Percentiles rank a stretch among this genome's conserved stretches.
phyloP scores from a whole-genome alignment of 305 asterid species.

The Fraxinus velutina region DNA sequence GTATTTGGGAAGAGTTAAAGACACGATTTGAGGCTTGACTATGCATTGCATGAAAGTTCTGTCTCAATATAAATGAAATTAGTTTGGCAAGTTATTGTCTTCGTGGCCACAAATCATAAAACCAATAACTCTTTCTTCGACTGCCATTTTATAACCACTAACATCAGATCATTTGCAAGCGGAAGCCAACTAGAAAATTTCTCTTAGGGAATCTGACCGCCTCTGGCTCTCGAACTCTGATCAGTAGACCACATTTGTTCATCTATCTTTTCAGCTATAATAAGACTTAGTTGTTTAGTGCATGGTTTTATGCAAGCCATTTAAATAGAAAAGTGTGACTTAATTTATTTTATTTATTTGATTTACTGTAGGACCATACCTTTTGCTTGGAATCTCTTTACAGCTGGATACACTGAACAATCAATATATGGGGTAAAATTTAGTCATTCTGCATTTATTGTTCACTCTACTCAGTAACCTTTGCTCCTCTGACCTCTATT shows the following conservation, averaged over 20 bases:
- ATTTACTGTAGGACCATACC: conserved; percentile 73
- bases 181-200: not conserved
- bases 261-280: not conserved
- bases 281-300: not conserved
- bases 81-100: not conserved
- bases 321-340: not conserved
- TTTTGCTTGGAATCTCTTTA: conserved; percentile 90
- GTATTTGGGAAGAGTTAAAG: not conserved
- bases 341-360: conserved; percentile 7
- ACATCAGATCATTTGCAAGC: not conserved
- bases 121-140: not conserved
- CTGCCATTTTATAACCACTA: not conserved
- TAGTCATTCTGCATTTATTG: not conserved
- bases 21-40: not conserved
- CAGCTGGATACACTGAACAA: conserved; percentile 87
- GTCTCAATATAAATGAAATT: not conserved
- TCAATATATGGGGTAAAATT: conserved; percentile 68
- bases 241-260: not conserved
- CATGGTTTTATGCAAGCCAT: not conserved
- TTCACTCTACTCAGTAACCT: conserved; percentile 2
- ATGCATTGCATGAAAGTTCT: not conserved
- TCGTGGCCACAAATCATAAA: not conserved
- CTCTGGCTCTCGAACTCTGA: not conserved
- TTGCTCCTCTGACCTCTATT: conserved; percentile 15
- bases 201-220: not conserved